Conservation (phyloP, 306 rosid genomes). For the Prunus persica region Prunus_persica_NCBIv2 NC_034013.1:13710001-13710500, state of each 20-base stretch:
- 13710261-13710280: constrained; percentile 71
- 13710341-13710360: constrained; percentile 35
- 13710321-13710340: constrained; percentile 59
- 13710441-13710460: background rate
- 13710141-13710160: constrained; percentile 32
- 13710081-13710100: constrained; percentile 59
- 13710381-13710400: constrained; percentile 72
- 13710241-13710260: background rate
- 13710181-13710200: too few species aligned
- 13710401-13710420: constrained; percentile 33
- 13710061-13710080: constrained; percentile 59
- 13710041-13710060: constrained; percentile 49
- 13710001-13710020: background rate
- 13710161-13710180: background rate
- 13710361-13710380: constrained; percentile 85
- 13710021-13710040: too few species aligned
- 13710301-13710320: constrained; percentile 66
- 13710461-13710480: background rate
- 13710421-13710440: background rate
- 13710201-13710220: too few species aligned
- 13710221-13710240: background rate
- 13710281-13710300: constrained; percentile 90
- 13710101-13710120: constrained; percentile 77
- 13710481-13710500: constrained; percentile 77
- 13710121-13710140: constrained; percentile 84